These are phyloP conservation scores for Xylaria sp. DNA, from an alignment of 2,329 filamentous ascomycete species.

Conservation along the genomic window DNA sequence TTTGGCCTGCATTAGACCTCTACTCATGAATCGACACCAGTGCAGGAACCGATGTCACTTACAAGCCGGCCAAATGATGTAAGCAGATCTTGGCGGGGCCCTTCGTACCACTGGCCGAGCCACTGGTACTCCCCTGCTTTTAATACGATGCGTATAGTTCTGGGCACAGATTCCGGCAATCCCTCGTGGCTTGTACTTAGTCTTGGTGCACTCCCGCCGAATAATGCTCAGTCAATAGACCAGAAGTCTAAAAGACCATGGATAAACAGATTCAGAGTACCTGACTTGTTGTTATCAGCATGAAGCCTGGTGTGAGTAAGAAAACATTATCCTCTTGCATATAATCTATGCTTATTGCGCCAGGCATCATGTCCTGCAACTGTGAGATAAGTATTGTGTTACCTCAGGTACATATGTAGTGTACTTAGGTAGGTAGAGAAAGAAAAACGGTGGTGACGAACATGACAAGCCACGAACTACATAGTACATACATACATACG, in stretches of 20 bases:
- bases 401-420: no score
- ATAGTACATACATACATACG: no score
- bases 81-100: conserved; percentile 24
- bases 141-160: neutral
- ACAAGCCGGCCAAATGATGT: conserved; percentile 13
- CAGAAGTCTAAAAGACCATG: neutral
- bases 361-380: neutral
- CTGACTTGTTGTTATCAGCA: neutral
- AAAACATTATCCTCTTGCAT: neutral
- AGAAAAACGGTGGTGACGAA: neutral
- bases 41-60: conserved; percentile 14
- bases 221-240: neutral
- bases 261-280: neutral
- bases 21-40: conserved; percentile 8
- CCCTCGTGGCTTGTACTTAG: neutral
- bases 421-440: no score
- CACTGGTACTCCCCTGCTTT: conserved; percentile 4
- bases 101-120: conserved; percentile 14
- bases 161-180: conserved; percentile 19
- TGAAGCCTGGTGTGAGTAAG: neutral
- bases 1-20: neutral
- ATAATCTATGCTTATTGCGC: neutral
- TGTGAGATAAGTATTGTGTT: neutral
- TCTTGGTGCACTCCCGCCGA: neutral
- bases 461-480: conserved; percentile 18